These are phyloP conservation scores for Dothideomycetidae sp. DNA, from an alignment of 2,329 filamentous ascomycete species.

Conservation along the genomic window DNA sequence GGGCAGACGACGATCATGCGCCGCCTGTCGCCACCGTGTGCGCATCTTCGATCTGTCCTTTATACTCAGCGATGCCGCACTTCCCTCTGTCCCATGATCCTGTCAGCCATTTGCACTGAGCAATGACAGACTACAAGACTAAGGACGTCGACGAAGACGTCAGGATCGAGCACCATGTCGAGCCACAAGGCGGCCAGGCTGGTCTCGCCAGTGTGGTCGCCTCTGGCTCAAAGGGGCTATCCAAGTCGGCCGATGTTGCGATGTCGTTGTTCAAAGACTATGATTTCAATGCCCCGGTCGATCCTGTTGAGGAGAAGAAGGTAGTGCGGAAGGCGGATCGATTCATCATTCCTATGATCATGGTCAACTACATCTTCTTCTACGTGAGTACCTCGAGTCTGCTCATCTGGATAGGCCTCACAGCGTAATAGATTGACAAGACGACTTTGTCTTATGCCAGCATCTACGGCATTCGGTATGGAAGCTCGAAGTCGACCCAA, in stretches of 20 bases:
- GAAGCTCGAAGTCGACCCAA: neutral
- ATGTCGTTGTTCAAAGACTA: constrained; percentile 35
- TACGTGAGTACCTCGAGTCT: constrained; percentile 14
- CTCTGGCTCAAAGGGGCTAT: constrained; percentile 4
- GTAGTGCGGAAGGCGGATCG: constrained; percentile 43
- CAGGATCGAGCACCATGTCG: constrained; percentile 1
- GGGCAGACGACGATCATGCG: no score
- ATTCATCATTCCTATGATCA: constrained; percentile 41
- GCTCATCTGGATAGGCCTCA: neutral
- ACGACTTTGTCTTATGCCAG: constrained; percentile 49
- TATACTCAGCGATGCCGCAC: no score
- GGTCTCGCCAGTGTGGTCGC: constrained; percentile 1
- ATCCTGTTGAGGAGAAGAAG: constrained; percentile 32
- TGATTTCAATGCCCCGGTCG: constrained; percentile 27
- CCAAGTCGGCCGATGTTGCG: constrained; percentile 29
- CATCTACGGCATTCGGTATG: constrained; percentile 43
- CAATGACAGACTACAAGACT: neutral
- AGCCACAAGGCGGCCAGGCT: constrained; percentile 2
- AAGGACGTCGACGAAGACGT: constrained; percentile 5
- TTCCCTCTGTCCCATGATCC: no score
- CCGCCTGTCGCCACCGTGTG: no score
- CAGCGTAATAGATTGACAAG: constrained; percentile 24
- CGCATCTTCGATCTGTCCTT: no score
- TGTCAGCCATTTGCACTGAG: no score
- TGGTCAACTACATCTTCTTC: constrained; percentile 25